phyloP scores from a whole-genome alignment of 108 stramenopile species.

The Cylindrotheca closterium region DNA sequence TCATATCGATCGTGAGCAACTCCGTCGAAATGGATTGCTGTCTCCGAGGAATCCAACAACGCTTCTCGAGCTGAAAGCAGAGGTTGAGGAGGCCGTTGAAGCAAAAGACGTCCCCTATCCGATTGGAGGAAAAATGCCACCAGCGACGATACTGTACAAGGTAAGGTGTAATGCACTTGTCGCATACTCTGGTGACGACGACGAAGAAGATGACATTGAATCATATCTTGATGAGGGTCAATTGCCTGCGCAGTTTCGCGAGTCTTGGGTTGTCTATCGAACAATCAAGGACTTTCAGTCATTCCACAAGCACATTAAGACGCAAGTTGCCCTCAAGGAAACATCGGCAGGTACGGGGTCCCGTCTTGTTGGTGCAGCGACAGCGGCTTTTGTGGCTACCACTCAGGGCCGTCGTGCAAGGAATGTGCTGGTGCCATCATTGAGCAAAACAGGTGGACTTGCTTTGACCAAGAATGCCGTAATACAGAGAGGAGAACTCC shows the following conservation, averaged over 20 bases:
- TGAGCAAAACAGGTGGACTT: constrained; percentile 70
- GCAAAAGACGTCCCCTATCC: constrained; percentile 50
- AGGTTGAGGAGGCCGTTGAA: constrained; percentile 59
- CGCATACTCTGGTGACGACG: constrained; percentile 48
- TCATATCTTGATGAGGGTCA: constrained; percentile 27
- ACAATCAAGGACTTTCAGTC: constrained; percentile 78
- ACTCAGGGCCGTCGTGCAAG: constrained; percentile 41
- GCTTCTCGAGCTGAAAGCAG: constrained; percentile 50
- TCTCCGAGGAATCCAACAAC: constrained; percentile 72
- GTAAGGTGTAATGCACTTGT: constrained; percentile 68
- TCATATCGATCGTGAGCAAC: constrained; percentile 78
- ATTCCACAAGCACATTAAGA: constrained; percentile 84
- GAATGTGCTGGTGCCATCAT: constrained; percentile 68
- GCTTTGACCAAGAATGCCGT: constrained; percentile 64
- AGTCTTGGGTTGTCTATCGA: constrained; percentile 81
- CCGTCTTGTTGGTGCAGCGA: constrained; percentile 67
- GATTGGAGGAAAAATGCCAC: constrained; percentile 36
- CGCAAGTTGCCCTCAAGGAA: constrained; percentile 60
- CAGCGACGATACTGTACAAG: constrained; percentile 57
- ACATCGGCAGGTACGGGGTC: constrained; percentile 66
- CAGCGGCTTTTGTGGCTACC: constrained; percentile 56
- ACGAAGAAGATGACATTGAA: constrained; percentile 29
- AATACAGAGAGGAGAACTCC: constrained; percentile 58
- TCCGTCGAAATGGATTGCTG: constrained; percentile 74
- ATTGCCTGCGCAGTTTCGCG: constrained; percentile 24